These are phyloP conservation scores for Neonectria punicea DNA, from an alignment of 2,329 filamentous ascomycete species.

Conservation along the genomic window DNA sequence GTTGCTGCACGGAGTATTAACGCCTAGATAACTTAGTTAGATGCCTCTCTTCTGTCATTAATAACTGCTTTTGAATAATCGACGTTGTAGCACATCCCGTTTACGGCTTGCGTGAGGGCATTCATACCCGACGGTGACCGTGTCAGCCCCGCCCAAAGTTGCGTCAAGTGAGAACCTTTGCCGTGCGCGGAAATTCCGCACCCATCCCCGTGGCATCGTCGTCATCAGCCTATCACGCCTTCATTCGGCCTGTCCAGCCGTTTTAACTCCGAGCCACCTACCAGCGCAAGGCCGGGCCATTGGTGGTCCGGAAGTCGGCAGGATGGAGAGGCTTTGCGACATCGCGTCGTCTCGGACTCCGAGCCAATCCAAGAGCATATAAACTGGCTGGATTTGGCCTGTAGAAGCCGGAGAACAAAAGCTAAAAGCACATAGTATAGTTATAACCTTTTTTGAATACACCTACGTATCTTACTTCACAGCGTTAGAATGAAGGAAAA, in stretches of 20 bases:
- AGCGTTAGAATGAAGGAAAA: conserved; percentile 51
- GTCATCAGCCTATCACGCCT: background rate
- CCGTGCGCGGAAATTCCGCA: background rate
- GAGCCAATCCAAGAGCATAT: conserved; percentile 10
- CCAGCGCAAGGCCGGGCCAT: conserved; percentile 12
- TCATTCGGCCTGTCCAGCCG: background rate
- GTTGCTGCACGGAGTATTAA: background rate
- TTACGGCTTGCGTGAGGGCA: background rate
- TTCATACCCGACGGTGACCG: background rate
- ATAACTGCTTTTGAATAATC: background rate
- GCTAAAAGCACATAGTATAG: background rate
- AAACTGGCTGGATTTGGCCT: background rate
- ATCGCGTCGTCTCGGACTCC: conserved; percentile 30
- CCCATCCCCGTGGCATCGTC: background rate
- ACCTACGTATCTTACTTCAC: background rate
- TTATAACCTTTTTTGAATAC: too few relatives aligned
- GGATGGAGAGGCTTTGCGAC: conserved; percentile 13
- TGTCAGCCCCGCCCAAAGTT: conserved; percentile 25
- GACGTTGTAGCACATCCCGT: background rate
- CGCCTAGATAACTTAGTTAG: conserved; percentile 5
- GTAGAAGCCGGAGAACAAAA: background rate
- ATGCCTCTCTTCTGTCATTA: conserved; percentile 1
- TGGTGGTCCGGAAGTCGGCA: conserved; percentile 30
- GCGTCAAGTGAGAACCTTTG: conserved; percentile 11
- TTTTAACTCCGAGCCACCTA: conserved; percentile 21